phyloP scores from a whole-genome alignment of 129 eudicot species.

The Ambrosia trifida region DNA sequence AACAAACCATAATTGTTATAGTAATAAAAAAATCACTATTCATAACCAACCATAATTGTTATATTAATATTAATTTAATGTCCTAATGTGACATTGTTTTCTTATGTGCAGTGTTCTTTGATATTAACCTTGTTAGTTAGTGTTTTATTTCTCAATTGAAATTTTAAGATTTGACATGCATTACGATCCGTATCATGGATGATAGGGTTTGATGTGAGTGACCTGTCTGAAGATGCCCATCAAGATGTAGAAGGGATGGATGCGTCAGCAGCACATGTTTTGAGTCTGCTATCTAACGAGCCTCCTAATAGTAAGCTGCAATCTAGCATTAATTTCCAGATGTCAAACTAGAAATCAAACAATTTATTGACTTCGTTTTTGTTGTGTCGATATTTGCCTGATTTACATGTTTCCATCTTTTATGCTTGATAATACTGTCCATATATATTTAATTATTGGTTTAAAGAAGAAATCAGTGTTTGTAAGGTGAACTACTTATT shows the following conservation, averaged over 20 bases:
- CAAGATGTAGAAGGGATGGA: conserved; percentile 84
- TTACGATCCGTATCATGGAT: conserved; percentile 22
- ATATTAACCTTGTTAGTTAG: not conserved
- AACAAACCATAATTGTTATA: too few species aligned
- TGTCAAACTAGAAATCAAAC: conserved; percentile 7
- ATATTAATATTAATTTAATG: not conserved
- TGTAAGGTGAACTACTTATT: not conserved
- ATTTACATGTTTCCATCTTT: not conserved
- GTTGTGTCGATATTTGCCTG: conserved; percentile 7
- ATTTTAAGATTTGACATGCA: not conserved
- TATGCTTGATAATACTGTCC: not conserved
- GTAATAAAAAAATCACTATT: too few species aligned
- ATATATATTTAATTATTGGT: not conserved
- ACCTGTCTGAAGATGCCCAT: conserved; percentile 68
- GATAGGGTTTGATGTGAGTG: conserved; percentile 82
- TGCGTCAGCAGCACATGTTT: conserved; percentile 79
- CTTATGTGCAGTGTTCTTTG: not conserved
- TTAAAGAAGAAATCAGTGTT: not conserved
- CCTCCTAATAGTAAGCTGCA: conserved; percentile 63
- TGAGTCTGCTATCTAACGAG: conserved; percentile 70
- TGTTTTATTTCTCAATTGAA: conserved; percentile 4
- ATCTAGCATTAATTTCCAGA: not conserved
- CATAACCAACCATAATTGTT: too few species aligned
- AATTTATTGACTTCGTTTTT: not conserved
- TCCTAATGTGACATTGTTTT: not conserved